Evolutionary conservation across 179 eudicot genomes (phyloP), one percentile per base, ranked within the genome.

Genomic region (Vitellaria paradoxa): DNA sequence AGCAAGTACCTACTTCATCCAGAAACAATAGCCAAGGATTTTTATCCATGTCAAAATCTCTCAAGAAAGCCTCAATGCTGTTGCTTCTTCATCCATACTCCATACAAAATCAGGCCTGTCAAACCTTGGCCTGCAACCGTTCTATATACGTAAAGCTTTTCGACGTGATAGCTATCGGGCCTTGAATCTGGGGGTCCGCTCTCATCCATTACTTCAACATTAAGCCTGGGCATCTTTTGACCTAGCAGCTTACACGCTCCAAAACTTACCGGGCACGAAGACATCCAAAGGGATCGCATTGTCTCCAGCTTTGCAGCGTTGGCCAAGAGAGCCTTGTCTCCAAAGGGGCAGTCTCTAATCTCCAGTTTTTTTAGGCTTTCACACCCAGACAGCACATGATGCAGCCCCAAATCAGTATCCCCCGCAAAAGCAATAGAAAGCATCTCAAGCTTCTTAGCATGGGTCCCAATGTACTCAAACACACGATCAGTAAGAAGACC

Each of bases 271-370:
- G 69, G 90, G 87, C 99, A 96, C 70, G 96, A 85, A 73, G 99
- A 96, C 98, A 96, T 96, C 99, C 99, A 96, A 96, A 96, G 99
- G 98, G 99, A 96, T 93, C 99, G 98, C 99, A 96, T 93, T 90
- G 98, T 90, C 94, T 91, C 96, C 85, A 96, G 85, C 92, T 96
- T 96, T 3, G 84, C 83, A 68, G 97, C 99, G 80, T 96, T 96
- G 23, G 85, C 89, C 84, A 92, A 63, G 24, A 96, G 87, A 40
- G 97, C 99, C 81, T 87, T 86, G 69, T 91, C 98, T 45, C 99
- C 93, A 72, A 96, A 96, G 3, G 99, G 99, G 70, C 96, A 96
- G 80, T 96, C 99, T 86, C 98, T 85, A 46, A 96, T 93, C 90
- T 96, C 99, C 60, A 96, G 87, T 78, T 93, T 96, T 75, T 90